Base-by-base conservation (phyloP, 2,329 filamentous ascomycete species). In the Exserohilum rostratum region DNA sequence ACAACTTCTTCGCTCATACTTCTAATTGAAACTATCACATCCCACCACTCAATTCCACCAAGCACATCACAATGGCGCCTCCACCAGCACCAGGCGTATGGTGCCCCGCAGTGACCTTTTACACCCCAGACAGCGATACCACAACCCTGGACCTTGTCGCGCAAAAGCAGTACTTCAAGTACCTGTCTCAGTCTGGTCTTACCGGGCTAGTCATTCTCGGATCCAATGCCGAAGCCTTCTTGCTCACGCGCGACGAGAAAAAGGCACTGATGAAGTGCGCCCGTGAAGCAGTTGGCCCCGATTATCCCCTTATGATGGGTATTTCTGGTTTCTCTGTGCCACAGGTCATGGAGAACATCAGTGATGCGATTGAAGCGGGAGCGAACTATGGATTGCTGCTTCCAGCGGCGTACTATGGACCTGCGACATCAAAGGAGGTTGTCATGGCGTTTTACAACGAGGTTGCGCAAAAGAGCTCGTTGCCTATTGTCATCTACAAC, bases 401-500 rank as follows among this genome's bases (percentile, higher is more conserved):
- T 5, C 79, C 79, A 5, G 76, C 77, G 11, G 76, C 71, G 2
- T 80, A 80, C 61, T 80, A 80, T 50, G 78, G 78, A 34, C 73
- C 74, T 40, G 74, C 74, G 7, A 79, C 77, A 5, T 78, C 76
- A 0, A 67, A 72, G 39, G 65, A 69, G 12, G 77, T 80, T 3
- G 69, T 81, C 5, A 66, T 71, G 56, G 67, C 61, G 6, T 81
- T 80, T 57, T 80, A 76, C 61, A 66, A 74, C 48, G 72, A 78
- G 31, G 73, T 89, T 3, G 88, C 88, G 2, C 78, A 82, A 45
- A 80, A 80, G 1, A 85, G 82, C 15, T 81, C 83, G 0, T 69
- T 90, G 1, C 87, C 88, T 0, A 78, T 90, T 20, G 74, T 90
- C 35, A 85, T 91, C 53, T 90, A 90, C 79, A 90, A 90, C 74